These are phyloP conservation scores for Hyphodiscus hymeniophilus DNA, from an alignment of 495 filamentous ascomycete species.

Conservation along the genomic window DNA sequence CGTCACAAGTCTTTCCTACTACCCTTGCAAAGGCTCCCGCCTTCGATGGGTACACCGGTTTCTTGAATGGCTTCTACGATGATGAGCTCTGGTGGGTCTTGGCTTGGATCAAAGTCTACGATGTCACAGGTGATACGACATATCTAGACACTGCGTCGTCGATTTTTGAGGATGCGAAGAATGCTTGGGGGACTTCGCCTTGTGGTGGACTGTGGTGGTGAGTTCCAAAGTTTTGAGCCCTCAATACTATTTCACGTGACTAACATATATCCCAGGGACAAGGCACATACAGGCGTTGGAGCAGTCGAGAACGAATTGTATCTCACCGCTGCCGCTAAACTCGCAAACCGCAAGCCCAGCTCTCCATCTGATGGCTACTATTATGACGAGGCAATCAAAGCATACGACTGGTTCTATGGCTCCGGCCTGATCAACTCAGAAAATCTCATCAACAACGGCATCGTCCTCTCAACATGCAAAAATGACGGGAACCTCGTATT, in stretches of 20 bases:
- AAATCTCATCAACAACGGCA: slow-evolving; percentile 63
- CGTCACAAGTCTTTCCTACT: slow-evolving; percentile 27
- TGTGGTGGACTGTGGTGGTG: slow-evolving; percentile 53
- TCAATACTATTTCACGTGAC: neutral
- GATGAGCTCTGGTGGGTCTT: slow-evolving; percentile 70
- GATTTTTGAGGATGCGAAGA: slow-evolving; percentile 57
- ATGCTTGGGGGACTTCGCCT: slow-evolving; percentile 35
- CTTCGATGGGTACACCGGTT: slow-evolving; percentile 23
- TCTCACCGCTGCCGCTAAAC: slow-evolving; percentile 58
- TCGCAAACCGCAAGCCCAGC: slow-evolving; percentile 52
- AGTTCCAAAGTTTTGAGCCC: neutral
- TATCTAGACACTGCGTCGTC: slow-evolving; percentile 49
- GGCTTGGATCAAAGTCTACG: slow-evolving; percentile 56
- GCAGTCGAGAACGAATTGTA: slow-evolving; percentile 73
- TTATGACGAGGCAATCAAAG: slow-evolving; percentile 43
- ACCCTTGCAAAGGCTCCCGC: slow-evolving; percentile 24
- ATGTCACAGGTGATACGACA: slow-evolving; percentile 42
- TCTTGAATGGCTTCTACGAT: slow-evolving; percentile 59
- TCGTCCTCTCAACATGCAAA: slow-evolving; percentile 41
- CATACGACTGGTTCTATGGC: slow-evolving; percentile 61
- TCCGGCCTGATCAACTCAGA: slow-evolving; percentile 57
- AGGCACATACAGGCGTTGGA: slow-evolving; percentile 48
- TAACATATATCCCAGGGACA: slow-evolving; percentile 38
- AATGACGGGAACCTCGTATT: slow-evolving; percentile 51
- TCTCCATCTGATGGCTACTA: slow-evolving; percentile 40